Percentiles rank a stretch among this genome's conserved stretches.
These are phyloP conservation scores for Microdochium nivale DNA, from an alignment of 2,329 filamentous ascomycete genomes.

Conservation along the genomic window DNA sequence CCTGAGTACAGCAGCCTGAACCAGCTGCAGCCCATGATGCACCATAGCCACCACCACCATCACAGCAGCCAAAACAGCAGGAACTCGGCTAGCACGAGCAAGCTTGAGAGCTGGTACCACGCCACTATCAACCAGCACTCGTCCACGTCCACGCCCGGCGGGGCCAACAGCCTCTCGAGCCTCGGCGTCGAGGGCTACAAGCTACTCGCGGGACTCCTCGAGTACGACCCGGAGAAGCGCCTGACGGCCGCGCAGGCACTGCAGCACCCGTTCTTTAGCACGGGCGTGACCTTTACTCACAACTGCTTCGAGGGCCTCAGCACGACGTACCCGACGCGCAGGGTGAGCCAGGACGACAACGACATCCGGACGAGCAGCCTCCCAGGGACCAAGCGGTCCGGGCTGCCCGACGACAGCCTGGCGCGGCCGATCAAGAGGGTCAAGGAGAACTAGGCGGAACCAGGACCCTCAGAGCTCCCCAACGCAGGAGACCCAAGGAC, in stretches of 20 bases:
- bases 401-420: constrained; percentile 72
- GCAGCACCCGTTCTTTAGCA: constrained; percentile 82
- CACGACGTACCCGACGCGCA: constrained; percentile 79
- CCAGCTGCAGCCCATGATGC: constrained; percentile 40
- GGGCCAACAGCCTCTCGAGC: constrained; percentile 38
- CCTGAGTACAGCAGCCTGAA: constrained; percentile 72
- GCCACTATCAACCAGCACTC: constrained; percentile 54
- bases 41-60: constrained; percentile 33
- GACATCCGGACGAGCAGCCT: constrained; percentile 87
- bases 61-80: constrained; percentile 20
- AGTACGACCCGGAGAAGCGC: constrained; percentile 86
- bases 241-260: constrained; percentile 82
- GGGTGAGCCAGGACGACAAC: constrained; percentile 91
- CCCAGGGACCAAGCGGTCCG: constrained; percentile 84
- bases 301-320: constrained; percentile 91
- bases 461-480: too few species aligned
- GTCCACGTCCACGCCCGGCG: constrained; percentile 33
- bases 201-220: constrained; percentile 71
- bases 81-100: constrained; percentile 23
- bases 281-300: constrained; percentile 52
- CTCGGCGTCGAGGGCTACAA: constrained; percentile 73
- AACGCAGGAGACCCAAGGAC: too few species aligned
- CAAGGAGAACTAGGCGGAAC: constrained; percentile 34
- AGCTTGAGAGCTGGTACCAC: constrained; percentile 75
- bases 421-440: constrained; percentile 52